Evolutionary conservation across 1,284 basidiomycete species (phyloP).

Genomic region (Melampsora larici-populina): DNA sequence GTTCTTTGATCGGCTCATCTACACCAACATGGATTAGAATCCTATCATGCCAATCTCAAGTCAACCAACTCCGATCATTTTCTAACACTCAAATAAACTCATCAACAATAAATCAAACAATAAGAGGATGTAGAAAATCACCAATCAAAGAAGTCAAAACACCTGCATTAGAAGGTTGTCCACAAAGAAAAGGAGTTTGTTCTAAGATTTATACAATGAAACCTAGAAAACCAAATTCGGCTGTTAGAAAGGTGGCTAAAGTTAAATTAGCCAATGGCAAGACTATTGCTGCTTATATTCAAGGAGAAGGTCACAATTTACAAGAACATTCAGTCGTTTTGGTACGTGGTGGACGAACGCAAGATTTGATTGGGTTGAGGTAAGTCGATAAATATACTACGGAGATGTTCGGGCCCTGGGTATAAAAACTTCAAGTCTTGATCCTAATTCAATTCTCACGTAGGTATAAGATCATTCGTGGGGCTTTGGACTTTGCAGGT

Average conservation of each 20-base stretch:
- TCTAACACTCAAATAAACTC: constrained; percentile 63
- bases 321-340: constrained; percentile 97
- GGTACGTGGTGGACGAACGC: constrained; percentile 86
- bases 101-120: constrained; percentile 77
- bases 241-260: constrained; percentile 92
- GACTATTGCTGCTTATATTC: constrained; percentile 87
- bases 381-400: constrained; percentile 57
- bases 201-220: constrained; percentile 76
- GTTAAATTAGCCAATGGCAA: constrained; percentile 89
- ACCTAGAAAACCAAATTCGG: constrained; percentile 98
- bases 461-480: constrained; percentile 93
- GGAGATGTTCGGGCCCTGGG: neutral
- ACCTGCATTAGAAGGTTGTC: constrained; percentile 71
- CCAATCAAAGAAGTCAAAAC: constrained; percentile 61
- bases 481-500: constrained; percentile 83
- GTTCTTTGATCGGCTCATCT: no score
- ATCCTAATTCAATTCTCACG: neutral
- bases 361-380: constrained; percentile 96
- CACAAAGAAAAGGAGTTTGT: constrained; percentile 86
- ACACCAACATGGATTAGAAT: no score
- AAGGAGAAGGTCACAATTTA: constrained; percentile 95
- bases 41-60: no score
- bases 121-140: constrained; percentile 54
- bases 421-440: neutral
- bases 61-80: constrained; percentile 55